phyloP scores from a whole-genome alignment of 2,329 filamentous ascomycete genomes.

The Curvularia sp. region DNA sequence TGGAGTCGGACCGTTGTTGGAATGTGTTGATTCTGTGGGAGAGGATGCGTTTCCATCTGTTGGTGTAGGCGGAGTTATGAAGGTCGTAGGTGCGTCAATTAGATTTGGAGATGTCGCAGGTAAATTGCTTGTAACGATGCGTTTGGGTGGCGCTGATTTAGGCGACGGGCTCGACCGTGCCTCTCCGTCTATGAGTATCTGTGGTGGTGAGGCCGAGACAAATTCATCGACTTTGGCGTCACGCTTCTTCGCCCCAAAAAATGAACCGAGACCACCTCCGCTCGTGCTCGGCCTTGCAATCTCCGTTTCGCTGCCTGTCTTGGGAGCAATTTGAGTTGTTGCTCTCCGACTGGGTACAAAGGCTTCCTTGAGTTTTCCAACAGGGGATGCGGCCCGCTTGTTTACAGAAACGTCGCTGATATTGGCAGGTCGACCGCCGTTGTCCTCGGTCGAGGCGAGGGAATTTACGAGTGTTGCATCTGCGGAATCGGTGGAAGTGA shows the following conservation, averaged over 20 bases:
- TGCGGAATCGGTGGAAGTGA: slow-evolving; percentile 43
- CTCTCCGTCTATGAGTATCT: slow-evolving; percentile 42
- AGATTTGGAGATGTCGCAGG: slow-evolving; percentile 55
- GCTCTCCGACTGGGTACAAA: slow-evolving; percentile 59
- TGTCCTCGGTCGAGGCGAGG: slow-evolving; percentile 36
- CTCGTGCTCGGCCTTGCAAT: slow-evolving; percentile 55
- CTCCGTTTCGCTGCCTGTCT: slow-evolving; percentile 40
- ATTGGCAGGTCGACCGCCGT: slow-evolving; percentile 41
- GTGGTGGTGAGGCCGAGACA: slow-evolving; percentile 40
- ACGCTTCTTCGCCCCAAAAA: slow-evolving; percentile 52
- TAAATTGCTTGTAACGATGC: slow-evolving; percentile 48
- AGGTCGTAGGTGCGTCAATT: slow-evolving; percentile 60
- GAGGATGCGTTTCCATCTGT: slow-evolving; percentile 55
- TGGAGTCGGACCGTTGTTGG: slow-evolving; percentile 37
- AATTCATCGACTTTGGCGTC: slow-evolving; percentile 43
- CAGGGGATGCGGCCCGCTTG: slow-evolving; percentile 72
- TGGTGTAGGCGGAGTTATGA: slow-evolving; percentile 70
- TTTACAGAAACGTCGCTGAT: slow-evolving; percentile 45
- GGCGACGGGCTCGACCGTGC: slow-evolving; percentile 41
- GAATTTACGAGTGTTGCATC: slow-evolving; percentile 44
- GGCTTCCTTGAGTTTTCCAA: slow-evolving; percentile 73
- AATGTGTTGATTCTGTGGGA: slow-evolving; percentile 39
- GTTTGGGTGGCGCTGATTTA: slow-evolving; percentile 35
- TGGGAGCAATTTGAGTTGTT: slow-evolving; percentile 34
- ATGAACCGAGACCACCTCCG: slow-evolving; percentile 50